Evolutionary conservation across 2,329 filamentous ascomycete species (phyloP), one percentile per base, ranked within the genome.

Genomic region (Alternaria consortialis): DNA sequence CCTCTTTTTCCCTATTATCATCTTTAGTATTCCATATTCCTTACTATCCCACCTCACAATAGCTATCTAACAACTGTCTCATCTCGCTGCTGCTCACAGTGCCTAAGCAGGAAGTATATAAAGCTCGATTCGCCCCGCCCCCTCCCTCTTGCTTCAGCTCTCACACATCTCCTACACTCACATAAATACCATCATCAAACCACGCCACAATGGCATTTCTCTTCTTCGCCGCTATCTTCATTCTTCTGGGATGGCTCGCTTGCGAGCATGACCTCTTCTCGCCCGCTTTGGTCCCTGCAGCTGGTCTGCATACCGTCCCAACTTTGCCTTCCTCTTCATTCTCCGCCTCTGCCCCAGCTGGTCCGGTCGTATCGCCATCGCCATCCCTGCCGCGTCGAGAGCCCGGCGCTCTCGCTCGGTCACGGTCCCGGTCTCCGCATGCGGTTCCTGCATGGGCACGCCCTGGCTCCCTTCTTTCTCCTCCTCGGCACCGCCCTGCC

Each of bases 171-270:
- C 44, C 17, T 23, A 51, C 39, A 37, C 23, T 20, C 29, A 43
- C 7, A 46, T 23, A 8, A 13, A 53, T 13, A 34, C 37, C 27
- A 50, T 29, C 44, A 42, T 34, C 43, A 23, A 37, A 12, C 36
- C 32, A n/a, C 3, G 31, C n/a, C 42, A 40, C 25, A 46, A 60
- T 56, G 58, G 58, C 48, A 39, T 47, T 60, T n/a, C 46, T 60
- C 44, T 52, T 60, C 47, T 56, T 52, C 17, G 12, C 40, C 11
- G 53, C 53, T 46, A 31, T 56, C 58, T 36, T 52, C 40, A 31
- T 27, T 40, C 58, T 60, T 15, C 23, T 60, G 32, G 53, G 46
- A 13, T 56, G 46, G 46, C 44, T 60, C 31, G 53, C 31, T 39
- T 56, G 53, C 58, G 58, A 60, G 53, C 20, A 50, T 40, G 44